Conservation (phyloP, 257 asterid genomes). For the Thymus quinquecostatus region DNA sequence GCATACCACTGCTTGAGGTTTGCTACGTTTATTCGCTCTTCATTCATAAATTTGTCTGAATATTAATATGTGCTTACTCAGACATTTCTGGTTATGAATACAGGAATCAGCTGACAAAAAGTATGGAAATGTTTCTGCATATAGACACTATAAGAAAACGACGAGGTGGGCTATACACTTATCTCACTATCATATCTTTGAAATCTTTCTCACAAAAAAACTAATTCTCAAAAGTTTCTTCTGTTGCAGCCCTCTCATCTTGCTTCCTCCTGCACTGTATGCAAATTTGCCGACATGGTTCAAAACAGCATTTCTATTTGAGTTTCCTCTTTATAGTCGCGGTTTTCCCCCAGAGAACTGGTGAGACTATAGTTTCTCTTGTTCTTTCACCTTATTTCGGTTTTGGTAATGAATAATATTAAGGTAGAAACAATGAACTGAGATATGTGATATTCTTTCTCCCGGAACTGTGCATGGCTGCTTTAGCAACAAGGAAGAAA, state of each 20-base stretch:
- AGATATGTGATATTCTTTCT: not conserved
- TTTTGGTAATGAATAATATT: not conserved
- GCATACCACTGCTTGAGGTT: slow-evolving; percentile 93
- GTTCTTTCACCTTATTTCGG: not conserved
- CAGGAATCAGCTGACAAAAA: slow-evolving; percentile 90
- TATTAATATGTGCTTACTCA: slow-evolving; percentile 6
- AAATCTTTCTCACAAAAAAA: not conserved
- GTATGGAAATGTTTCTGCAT: slow-evolving; percentile 60
- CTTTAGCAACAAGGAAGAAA: too few relatives aligned
- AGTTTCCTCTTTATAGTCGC: slow-evolving; percentile 86
- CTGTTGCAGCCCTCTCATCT: slow-evolving; percentile 84
- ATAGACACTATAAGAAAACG: slow-evolving; percentile 67
- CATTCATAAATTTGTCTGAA: not conserved
- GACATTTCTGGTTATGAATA: not conserved
- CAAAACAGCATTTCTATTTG: slow-evolving; percentile 68
- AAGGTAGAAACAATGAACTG: not conserved
- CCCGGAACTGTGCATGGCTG: not conserved
- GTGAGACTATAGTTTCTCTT: slow-evolving; percentile 42
- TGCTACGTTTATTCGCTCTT: slow-evolving; percentile 2
- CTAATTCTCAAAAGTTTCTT: not conserved
- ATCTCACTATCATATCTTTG: not conserved
- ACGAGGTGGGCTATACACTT: slow-evolving; percentile 63
- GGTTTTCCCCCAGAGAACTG: slow-evolving; percentile 74
- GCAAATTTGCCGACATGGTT: slow-evolving; percentile 77
- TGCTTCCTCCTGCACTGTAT: slow-evolving; percentile 84